Evolutionary conservation across 2,329 filamentous ascomycete species (phyloP).

Genomic region (Dothistroma pini): DNA sequence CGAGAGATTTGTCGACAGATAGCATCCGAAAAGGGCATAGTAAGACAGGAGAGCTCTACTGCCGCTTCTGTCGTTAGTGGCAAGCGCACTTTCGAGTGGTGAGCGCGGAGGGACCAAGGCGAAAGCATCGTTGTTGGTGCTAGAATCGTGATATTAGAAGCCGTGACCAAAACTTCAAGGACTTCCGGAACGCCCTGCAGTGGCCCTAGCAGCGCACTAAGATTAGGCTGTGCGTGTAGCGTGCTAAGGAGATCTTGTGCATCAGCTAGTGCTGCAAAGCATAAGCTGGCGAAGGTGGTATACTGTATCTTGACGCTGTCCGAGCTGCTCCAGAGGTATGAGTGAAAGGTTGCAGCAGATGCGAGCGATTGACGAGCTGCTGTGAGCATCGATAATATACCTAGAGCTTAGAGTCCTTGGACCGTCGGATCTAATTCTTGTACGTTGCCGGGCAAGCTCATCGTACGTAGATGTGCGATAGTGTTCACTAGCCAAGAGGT

Average conservation of each 20-base stretch:
- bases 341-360: neutral
- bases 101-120: conserved; percentile 37
- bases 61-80: neutral
- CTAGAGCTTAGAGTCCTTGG: neutral
- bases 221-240: conserved; percentile 12
- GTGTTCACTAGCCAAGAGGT: neutral
- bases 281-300: neutral
- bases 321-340: neutral
- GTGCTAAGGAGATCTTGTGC: conserved; percentile 14
- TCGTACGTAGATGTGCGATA: neutral
- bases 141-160: conserved; percentile 57
- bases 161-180: conserved; percentile 11
- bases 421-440: neutral
- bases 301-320: neutral
- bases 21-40: conserved; percentile 13
- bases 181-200: conserved; percentile 22
- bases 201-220: conserved; percentile 17
- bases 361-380: neutral
- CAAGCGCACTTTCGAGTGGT: conserved; percentile 8
- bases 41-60: conserved; percentile 11
- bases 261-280: conserved; percentile 7
- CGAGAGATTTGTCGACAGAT: conserved; percentile 3
- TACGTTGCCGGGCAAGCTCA: neutral
- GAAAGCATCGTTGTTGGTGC: conserved; percentile 60
- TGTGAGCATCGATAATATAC: neutral